A percentile compares a stretch with the other conserved stretches of the same genome.
These are phyloP conservation scores for Carex kokanica DNA, from an alignment of 176 grass and related monocot species.

Conservation along the genomic window DNA sequence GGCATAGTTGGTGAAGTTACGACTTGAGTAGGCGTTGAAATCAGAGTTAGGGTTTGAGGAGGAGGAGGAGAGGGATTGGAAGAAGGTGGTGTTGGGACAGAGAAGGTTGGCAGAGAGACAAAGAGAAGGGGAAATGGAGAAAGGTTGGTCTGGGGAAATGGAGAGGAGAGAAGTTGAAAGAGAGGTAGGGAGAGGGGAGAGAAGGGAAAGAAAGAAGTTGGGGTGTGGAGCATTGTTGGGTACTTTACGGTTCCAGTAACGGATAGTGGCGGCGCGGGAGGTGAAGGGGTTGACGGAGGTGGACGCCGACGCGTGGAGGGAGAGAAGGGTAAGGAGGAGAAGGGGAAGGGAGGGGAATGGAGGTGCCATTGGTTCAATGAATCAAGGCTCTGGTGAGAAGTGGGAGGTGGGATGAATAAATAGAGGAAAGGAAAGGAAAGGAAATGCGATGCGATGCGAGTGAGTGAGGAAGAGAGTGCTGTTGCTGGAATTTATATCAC, in stretches of 20 bases:
- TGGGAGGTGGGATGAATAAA: background rate
- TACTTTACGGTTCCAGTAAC: slow-evolving; percentile 81
- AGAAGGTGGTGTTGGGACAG: slow-evolving; percentile 31
- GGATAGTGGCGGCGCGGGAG: slow-evolving; percentile 62
- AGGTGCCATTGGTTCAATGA: slow-evolving; percentile 27
- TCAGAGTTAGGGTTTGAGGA: background rate
- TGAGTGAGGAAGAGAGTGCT: too few species aligned
- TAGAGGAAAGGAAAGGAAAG: too few species aligned
- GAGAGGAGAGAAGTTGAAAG: slow-evolving; percentile 21
- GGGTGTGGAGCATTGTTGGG: slow-evolving; percentile 86
- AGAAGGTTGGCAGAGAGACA: slow-evolving; percentile 59
- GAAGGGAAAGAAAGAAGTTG: slow-evolving; percentile 60
- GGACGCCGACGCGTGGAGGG: background rate
- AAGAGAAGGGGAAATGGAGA: slow-evolving; percentile 37
- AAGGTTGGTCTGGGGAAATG: background rate
- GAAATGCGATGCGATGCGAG: too few species aligned
- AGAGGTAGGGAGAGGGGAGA: slow-evolving; percentile 58
- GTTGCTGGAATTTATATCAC: too few species aligned
- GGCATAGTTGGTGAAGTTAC: slow-evolving; percentile 77
- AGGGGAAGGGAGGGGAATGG: background rate
- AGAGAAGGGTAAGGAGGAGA: background rate
- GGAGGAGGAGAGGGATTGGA: background rate
- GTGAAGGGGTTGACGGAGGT: slow-evolving; percentile 72
- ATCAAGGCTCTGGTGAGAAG: too few species aligned
- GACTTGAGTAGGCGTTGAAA: slow-evolving; percentile 49